Evolutionary conservation across 495 filamentous ascomycete genomes (phyloP).

Genomic region (Durotheca rogersii): DNA sequence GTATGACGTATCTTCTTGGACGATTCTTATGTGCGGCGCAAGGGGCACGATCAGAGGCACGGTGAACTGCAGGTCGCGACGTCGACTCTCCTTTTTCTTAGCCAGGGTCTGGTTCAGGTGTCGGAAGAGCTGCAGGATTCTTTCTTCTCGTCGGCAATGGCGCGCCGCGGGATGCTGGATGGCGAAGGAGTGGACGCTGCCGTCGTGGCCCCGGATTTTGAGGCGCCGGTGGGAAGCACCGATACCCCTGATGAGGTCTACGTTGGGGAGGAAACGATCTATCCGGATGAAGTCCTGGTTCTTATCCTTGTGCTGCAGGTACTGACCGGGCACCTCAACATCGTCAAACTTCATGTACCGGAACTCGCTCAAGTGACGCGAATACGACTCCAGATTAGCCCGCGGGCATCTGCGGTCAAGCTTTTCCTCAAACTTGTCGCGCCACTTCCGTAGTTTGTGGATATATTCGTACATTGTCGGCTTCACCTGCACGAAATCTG

Average conservation of each 20-base stretch:
- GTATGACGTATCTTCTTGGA: conserved; percentile 92
- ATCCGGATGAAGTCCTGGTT: conserved; percentile 97
- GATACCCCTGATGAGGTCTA: conserved; percentile 85
- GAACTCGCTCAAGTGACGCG: conserved; percentile 91
- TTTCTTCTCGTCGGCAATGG: conserved; percentile 88
- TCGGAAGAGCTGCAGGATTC: conserved; percentile 94
- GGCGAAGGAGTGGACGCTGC: conserved; percentile 89
- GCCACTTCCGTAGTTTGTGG: conserved; percentile 92
- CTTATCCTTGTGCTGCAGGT: conserved; percentile 94
- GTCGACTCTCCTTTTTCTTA: conserved; percentile 90
- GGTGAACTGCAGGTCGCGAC: conserved; percentile 92
- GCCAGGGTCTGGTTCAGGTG: conserved; percentile 90
- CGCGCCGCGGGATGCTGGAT: conserved; percentile 92
- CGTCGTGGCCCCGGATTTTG: conserved; percentile 97
- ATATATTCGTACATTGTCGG: conserved; percentile 98
- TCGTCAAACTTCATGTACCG: conserved; percentile 97
- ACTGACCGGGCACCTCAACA: conserved; percentile 96
- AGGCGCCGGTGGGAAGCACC: conserved; percentile 87
- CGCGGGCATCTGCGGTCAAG: conserved; percentile 77
- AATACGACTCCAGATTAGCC: conserved; percentile 75
- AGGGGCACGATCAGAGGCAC: conserved; percentile 92
- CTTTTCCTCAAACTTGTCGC: conserved; percentile 97
- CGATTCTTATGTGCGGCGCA: conserved; percentile 87
- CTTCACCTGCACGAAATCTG: conserved; percentile 89
- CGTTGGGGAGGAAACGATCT: conserved; percentile 90